These are phyloP conservation scores for Neodidymelliopsis sp. DNA, from an alignment of 2,329 filamentous ascomycete species.

Conservation along the genomic window DNA sequence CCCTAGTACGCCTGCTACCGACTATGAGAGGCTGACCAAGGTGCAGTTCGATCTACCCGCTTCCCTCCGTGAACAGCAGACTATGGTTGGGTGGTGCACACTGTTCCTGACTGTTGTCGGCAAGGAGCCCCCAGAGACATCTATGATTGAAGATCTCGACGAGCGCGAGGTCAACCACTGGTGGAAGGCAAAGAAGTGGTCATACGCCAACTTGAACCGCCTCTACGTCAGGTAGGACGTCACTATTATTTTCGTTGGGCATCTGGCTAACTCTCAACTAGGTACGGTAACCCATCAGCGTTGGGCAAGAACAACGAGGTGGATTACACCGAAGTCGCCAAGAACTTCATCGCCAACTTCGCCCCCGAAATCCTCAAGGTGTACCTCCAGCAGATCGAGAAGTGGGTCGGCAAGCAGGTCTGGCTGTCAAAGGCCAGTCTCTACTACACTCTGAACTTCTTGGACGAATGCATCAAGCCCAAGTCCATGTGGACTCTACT, in stretches of 20 bases:
- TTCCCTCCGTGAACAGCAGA: constrained; percentile 78
- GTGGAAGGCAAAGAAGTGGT: constrained; percentile 99
- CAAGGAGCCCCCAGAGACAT: constrained; percentile 80
- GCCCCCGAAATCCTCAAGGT: constrained; percentile 96
- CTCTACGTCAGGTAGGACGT: constrained; percentile 83
- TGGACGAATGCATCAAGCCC: constrained; percentile 96
- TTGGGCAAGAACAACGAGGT: constrained; percentile 77
- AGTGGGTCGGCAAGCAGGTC: constrained; percentile 92
- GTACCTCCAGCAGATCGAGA: constrained; percentile 93
- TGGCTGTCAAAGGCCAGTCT: constrained; percentile 96
- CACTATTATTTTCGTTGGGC: neutral
- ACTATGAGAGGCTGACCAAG: constrained; percentile 30
- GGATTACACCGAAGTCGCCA: constrained; percentile 82
- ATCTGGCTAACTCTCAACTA: constrained; percentile 49
- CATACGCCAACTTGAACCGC: constrained; percentile 95
- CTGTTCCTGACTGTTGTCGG: constrained; percentile 90
- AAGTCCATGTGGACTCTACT: constrained; percentile 97
- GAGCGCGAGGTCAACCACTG: constrained; percentile 95
- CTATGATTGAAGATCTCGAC: constrained; percentile 79
- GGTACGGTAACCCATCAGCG: constrained; percentile 86
- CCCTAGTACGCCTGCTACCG: neutral
- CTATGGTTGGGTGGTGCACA: constrained; percentile 94
- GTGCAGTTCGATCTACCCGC: constrained; percentile 82
- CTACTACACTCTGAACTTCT: constrained; percentile 90
- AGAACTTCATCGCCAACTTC: constrained; percentile 88